Base-by-base conservation (phyloP, 257 asterid genomes). In the Fraxinus cuspidata region DNA sequence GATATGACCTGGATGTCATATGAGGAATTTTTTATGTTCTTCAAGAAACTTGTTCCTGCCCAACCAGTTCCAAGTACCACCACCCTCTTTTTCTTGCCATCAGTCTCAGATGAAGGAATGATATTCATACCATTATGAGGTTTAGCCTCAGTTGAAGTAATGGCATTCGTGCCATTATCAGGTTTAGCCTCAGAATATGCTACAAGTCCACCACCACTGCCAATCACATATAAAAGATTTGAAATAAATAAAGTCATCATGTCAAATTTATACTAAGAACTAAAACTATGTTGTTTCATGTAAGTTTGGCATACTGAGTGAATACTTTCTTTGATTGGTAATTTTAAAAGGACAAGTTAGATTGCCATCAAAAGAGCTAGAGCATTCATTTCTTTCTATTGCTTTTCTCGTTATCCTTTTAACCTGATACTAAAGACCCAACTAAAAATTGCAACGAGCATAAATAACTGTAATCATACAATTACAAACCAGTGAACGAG, bases 61-160 rank as follows among this genome's bases (percentile, higher is more conserved):
- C 98, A 96, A 72, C 99, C 99, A 11, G 97, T 96, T 76, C 99
- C 99, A 72, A 96, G 98, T 19, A 96, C 97, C 56, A 96, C 85
- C 29, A 96, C 85, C 76, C 65, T 86, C 80, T 94, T 93, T 90
- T 87, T 96, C 71, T 64, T 91, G 67, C 63, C 79, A 42, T 76
- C 85, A 70, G 84, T 77, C 78, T 73, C 96, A 11, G 82, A 58
- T 65, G 87, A 31, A 80, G 78, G 81, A 53, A 76, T 83, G 76
- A 70, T 23, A 65, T 76, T 83, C 72, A 73, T n/a, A 72, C 85
- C 88, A 73, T 79, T 77, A 16, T 86, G 81, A 6, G 89, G 25
- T 72, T 87, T 83, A 51, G 60, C 8, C 7, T 51, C 21, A 3
- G 60, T 51, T 60, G 87, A 31, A 79, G 78, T 81, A 53, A 76